Percentiles rank a stretch among this genome's conserved stretches.
Conservation (phyloP, 768 basidiomycete species). For the Mycena galericulata region DNA sequence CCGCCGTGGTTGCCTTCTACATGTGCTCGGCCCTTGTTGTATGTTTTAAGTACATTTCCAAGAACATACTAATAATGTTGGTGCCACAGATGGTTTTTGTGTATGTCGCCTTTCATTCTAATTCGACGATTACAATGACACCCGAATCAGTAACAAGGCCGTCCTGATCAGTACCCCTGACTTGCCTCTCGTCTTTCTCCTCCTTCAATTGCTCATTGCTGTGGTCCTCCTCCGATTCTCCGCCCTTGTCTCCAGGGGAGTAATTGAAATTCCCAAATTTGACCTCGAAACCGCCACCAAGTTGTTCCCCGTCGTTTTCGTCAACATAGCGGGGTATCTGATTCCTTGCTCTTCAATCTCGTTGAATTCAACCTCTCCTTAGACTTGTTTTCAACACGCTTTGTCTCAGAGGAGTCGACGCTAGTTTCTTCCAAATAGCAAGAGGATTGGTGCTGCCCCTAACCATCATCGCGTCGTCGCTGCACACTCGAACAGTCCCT, state of each 20-base stretch:
- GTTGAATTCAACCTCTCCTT: not conserved
- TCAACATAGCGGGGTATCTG: slow-evolving; percentile 67
- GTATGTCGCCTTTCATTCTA: slow-evolving; percentile 42
- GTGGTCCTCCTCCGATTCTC: slow-evolving; percentile 72
- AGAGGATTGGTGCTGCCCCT: slow-evolving; percentile 86
- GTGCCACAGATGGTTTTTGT: slow-evolving; percentile 63
- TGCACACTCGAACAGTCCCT: slow-evolving; percentile 66
- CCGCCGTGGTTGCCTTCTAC: slow-evolving; percentile 82
- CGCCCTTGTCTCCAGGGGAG: slow-evolving; percentile 55
- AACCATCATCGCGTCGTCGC: slow-evolving; percentile 79
- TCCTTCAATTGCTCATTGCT: slow-evolving; percentile 76
- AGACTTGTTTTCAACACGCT: slow-evolving; percentile 83
- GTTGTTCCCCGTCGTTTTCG: slow-evolving; percentile 70
- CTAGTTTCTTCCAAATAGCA: slow-evolving; percentile 90
- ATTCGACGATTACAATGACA: slow-evolving; percentile 15
- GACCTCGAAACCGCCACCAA: slow-evolving; percentile 67
- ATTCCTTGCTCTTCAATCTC: not conserved
- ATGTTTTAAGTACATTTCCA: slow-evolving; percentile 45
- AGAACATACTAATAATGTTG: slow-evolving; percentile 1
- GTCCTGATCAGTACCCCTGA: slow-evolving; percentile 76
- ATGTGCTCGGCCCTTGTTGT: slow-evolving; percentile 82
- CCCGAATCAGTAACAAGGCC: slow-evolving; percentile 72
- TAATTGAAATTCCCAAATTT: slow-evolving; percentile 68
- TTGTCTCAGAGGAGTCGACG: slow-evolving; percentile 82
- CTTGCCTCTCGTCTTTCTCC: slow-evolving; percentile 74